Conservation (phyloP, 2,329 filamentous ascomycete species). For the Phialophora expanda region DNA sequence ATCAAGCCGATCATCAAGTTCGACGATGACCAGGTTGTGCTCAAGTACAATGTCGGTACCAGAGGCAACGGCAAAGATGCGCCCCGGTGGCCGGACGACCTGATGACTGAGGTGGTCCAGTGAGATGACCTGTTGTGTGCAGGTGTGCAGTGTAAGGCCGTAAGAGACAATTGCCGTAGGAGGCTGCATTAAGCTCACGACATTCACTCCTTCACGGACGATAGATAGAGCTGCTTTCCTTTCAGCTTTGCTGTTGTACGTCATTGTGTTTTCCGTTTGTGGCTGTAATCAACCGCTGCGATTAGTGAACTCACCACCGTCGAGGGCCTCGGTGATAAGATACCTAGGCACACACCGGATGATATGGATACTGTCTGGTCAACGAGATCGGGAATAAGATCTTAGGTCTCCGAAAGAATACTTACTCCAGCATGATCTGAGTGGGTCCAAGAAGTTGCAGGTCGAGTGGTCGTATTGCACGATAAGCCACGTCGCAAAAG, state of each 20-base stretch:
- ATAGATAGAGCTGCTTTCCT: background rate
- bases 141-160: background rate
- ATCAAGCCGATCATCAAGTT: constrained; percentile 56
- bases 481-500: background rate
- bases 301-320: background rate
- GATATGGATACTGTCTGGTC: background rate
- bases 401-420: background rate
- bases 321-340: background rate
- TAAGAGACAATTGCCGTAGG: background rate
- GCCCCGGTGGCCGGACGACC: constrained; percentile 55
- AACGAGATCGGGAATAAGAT: too few species aligned
- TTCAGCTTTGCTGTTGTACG: background rate
- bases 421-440: background rate
- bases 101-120: constrained; percentile 36
- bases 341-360: background rate
- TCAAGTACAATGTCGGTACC: constrained; percentile 57
- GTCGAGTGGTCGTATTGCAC: background rate
- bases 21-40: constrained; percentile 45
- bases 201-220: background rate
- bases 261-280: background rate
- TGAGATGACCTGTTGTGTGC: constrained; percentile 4
- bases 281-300: background rate
- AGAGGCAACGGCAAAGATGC: constrained; percentile 58
- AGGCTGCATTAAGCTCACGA: background rate
- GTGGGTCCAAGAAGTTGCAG: background rate